phyloP scores from a whole-genome alignment of 169 alveolate species.

The Babesia ovata region DNA sequence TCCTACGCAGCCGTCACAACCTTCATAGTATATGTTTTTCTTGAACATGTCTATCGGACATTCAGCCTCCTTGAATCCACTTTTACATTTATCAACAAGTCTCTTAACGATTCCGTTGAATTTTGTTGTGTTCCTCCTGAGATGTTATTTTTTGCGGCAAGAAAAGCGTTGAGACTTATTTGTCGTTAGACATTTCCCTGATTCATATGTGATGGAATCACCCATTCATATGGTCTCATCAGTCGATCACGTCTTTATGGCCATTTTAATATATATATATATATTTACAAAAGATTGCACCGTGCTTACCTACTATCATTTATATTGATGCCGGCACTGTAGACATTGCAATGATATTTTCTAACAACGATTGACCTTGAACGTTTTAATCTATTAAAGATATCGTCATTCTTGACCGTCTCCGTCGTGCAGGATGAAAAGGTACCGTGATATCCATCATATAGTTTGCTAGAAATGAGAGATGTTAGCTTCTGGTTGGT shows the following conservation, averaged over 20 bases:
- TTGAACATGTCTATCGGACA: slow-evolving; percentile 38
- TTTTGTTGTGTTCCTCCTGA: slow-evolving; percentile 11
- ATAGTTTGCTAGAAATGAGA: background rate
- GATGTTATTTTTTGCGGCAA: background rate
- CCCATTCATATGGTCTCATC: too few relatives aligned
- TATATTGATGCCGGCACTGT: slow-evolving; percentile 45
- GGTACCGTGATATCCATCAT: background rate
- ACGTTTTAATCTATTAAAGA: slow-evolving; percentile 19
- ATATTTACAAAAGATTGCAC: background rate
- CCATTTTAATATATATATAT: background rate
- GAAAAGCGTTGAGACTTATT: background rate
- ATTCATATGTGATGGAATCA: too few relatives aligned
- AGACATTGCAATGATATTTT: slow-evolving; percentile 60
- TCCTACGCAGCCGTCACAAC: slow-evolving; percentile 46
- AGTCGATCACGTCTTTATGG: too few relatives aligned
- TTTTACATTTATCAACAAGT: slow-evolving; percentile 28
- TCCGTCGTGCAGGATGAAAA: background rate
- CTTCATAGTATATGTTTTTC: slow-evolving; percentile 20
- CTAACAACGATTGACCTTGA: slow-evolving; percentile 29
- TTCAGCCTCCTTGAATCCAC: slow-evolving; percentile 21
- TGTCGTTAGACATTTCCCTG: background rate
- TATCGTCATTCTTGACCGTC: slow-evolving; percentile 24
- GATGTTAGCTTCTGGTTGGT: slow-evolving; percentile 21
- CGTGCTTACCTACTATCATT: slow-evolving; percentile 12
- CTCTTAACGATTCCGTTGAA: slow-evolving; percentile 18